Evolutionary conservation across 306 rosid genomes (phyloP), one percentile per base, ranked within the genome.

Genomic region (Styphnolobium japonicum): DNA sequence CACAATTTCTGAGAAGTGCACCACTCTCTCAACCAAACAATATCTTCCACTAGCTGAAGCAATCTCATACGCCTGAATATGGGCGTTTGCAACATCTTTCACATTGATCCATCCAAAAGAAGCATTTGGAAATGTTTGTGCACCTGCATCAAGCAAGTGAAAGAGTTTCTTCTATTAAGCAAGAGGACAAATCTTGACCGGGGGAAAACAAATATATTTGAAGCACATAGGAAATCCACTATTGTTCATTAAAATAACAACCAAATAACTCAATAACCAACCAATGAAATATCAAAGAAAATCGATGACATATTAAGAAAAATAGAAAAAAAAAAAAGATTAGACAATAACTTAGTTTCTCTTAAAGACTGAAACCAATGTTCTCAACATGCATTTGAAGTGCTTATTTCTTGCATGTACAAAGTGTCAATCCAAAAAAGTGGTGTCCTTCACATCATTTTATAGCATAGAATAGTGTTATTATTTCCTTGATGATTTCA

Each of bases 1-100:
- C 71, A 91, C 85, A 22, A 89, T 4, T 66, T 85, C 98, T 0
- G 92, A 84, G 72, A 58, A 56, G 83, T 88, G 92, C 25, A 5
- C 45, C 42, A 91, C 94, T 34, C 67, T 87, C 77, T 85, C 96
- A 21, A 89, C 93, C 85, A 89, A 71, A 79, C 91, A 88, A 52
- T 93, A 85, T 75, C 98, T 85, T 80, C 96, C 94, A 67, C 74
- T 88, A n/a, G 98, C 98, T 18, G 93, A 85, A 85, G 98, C 86
- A 77, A 63, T 81, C 85, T 93, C 98, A 84, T 72, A 93, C 2
- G 98, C 98, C 77, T 69, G 89, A 71, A 91, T 81, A 74, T 93
- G 98, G 22, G 98, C 96, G 60, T 88, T 85, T 52, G 92, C 93
- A 58, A 91, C 98, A 69, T 91, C 94, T 81, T 88, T 93, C 57